Evolutionary conservation across 345 rosid species (phyloP).

Genomic region (Isatis tinctoria): DNA sequence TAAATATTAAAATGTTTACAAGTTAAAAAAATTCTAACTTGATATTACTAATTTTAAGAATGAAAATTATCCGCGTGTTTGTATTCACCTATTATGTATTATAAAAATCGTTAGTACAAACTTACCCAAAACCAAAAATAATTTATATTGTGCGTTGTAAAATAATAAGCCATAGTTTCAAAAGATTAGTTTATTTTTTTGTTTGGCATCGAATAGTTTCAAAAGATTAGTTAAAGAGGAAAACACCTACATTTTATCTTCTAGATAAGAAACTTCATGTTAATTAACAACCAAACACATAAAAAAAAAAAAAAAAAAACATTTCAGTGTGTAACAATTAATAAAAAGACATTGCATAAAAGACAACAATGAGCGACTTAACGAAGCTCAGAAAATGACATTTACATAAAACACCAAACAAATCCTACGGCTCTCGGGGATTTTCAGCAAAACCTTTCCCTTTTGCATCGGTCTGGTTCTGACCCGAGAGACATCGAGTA

Average conservation of each 20-base stretch:
- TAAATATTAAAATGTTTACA: too few species aligned
- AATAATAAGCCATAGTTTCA: too few species aligned
- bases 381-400: slow-evolving; percentile 7
- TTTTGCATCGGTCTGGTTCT: slow-evolving; percentile 31
- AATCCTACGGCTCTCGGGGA: slow-evolving; percentile 29
- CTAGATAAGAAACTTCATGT: background rate
- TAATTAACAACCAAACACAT: background rate
- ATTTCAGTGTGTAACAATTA: background rate
- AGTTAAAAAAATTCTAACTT: too few species aligned
- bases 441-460: slow-evolving; percentile 23
- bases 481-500: slow-evolving; percentile 25
- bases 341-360: slow-evolving; percentile 6
- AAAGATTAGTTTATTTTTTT: too few species aligned
- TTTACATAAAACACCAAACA: slow-evolving; percentile 25
- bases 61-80: too few species aligned
- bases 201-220: too few species aligned
- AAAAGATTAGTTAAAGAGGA: background rate
- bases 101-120: too few species aligned
- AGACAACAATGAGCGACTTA: slow-evolving; percentile 13
- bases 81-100: too few species aligned
- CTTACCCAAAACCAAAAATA: too few species aligned
- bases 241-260: background rate
- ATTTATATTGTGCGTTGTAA: too few species aligned
- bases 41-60: too few species aligned
- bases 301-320: background rate